These are phyloP conservation scores for Graphilbum ipis-grandicollis DNA, from an alignment of 2,329 filamentous ascomycete species.

Conservation along the genomic window DNA sequence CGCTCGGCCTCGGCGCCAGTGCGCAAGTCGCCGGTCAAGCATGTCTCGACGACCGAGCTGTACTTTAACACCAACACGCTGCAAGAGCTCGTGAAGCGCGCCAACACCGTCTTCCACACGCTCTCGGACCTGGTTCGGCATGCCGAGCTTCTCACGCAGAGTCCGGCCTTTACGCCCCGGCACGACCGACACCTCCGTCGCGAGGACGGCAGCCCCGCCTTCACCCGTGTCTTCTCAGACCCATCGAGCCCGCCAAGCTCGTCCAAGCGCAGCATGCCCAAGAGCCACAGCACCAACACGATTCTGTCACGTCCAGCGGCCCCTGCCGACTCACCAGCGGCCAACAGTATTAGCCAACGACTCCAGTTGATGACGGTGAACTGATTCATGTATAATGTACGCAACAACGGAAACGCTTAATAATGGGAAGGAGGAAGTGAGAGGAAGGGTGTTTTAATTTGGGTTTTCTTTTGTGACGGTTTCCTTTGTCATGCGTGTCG, in stretches of 20 bases:
- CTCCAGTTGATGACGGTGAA: conserved; percentile 50
- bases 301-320: conserved; percentile 22
- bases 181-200: conserved; percentile 22
- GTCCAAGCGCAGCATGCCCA: too few species aligned
- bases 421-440: too few species aligned
- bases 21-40: conserved; percentile 15
- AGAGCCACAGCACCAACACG: conserved; percentile 37
- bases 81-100: conserved; percentile 47
- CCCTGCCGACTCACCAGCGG: conserved; percentile 34
- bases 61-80: conserved; percentile 54
- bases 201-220: conserved; percentile 45
- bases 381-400: conserved; percentile 15
- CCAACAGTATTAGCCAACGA: conserved; percentile 30
- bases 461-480: neutral
- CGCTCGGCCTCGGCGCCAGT: conserved; percentile 25
- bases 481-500: neutral
- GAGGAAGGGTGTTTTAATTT: too few species aligned
- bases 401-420: too few species aligned
- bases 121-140: conserved; percentile 42
- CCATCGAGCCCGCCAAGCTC: conserved; percentile 38
- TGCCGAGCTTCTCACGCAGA: conserved; percentile 39
- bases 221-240: conserved; percentile 48
- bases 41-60: conserved; percentile 30
- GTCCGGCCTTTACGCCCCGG: conserved; percentile 32
- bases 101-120: conserved; percentile 38